phyloP scores from a whole-genome alignment of 371 early-diverging fungal genomes.

The Mucor saturninus region DNA sequence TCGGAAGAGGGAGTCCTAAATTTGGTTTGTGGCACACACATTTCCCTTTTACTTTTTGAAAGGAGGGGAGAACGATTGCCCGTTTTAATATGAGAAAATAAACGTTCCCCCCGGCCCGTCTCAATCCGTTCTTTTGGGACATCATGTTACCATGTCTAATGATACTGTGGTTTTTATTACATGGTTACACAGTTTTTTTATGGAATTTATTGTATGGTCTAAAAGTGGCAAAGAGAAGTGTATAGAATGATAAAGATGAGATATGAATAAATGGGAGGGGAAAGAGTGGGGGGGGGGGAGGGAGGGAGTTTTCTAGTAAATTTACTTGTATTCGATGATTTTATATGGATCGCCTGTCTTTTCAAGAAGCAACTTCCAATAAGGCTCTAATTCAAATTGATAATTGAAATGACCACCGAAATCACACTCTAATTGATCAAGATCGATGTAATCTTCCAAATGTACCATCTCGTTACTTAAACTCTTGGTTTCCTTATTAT shows the following conservation, averaged over 20 bases:
- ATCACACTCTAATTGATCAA: slow-evolving; percentile 59
- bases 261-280: not conserved
- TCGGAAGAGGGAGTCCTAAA: too few species aligned
- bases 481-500: slow-evolving; percentile 31
- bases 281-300: not conserved
- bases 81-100: not conserved
- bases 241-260: not conserved
- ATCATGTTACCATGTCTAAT: too few species aligned
- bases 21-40: not conserved
- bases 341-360: slow-evolving; percentile 50
- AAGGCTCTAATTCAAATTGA: slow-evolving; percentile 60
- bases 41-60: not conserved
- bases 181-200: not conserved
- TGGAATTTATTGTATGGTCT: not conserved
- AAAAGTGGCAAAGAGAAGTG: too few species aligned
- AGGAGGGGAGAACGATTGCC: not conserved
- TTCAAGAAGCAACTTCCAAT: slow-evolving; percentile 61
- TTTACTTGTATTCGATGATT: slow-evolving; percentile 40
- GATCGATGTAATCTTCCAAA: slow-evolving; percentile 55
- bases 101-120: not conserved
- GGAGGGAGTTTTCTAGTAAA: not conserved
- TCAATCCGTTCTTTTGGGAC: not conserved
- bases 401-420: slow-evolving; percentile 68
- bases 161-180: too few species aligned
- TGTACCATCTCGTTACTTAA: slow-evolving; percentile 53